These are phyloP conservation scores for Sporothrix luriei DNA, from an alignment of 2,329 filamentous ascomycete species.

Conservation along the genomic window DNA sequence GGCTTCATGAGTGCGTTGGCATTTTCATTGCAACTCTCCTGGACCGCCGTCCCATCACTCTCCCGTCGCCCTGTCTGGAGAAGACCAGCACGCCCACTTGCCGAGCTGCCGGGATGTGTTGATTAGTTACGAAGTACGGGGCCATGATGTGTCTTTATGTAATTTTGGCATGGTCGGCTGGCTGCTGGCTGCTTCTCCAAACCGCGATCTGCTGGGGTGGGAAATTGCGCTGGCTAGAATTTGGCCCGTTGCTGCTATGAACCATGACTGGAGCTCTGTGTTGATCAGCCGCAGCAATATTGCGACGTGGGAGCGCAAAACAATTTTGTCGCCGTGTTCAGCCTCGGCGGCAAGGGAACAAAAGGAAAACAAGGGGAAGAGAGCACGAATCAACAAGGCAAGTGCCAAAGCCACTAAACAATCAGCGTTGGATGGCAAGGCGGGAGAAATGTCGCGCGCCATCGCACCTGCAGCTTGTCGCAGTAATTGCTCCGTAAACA, in stretches of 20 bases:
- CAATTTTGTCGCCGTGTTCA: not conserved
- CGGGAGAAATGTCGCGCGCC: constrained; percentile 4
- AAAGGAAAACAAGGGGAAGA: not conserved
- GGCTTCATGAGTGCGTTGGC: not conserved
- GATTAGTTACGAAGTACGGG: constrained; percentile 18
- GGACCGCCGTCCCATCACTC: not conserved
- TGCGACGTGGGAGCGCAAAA: constrained; percentile 13
- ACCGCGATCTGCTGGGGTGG: constrained; percentile 13
- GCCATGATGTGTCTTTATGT: not conserved
- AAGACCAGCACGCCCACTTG: constrained; percentile 15
- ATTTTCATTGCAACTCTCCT: not conserved
- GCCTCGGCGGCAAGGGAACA: constrained; percentile 22
- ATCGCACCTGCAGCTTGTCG: not conserved
- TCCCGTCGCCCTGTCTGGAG: constrained; percentile 2
- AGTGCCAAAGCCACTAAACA: not conserved
- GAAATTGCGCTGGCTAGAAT: constrained; percentile 22
- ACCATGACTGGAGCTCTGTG: not conserved
- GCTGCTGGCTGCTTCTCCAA: not conserved
- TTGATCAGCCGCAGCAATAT: constrained; percentile 26
- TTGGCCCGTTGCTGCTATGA: not conserved
- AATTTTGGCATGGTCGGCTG: constrained; percentile 6
- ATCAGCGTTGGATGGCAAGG: constrained; percentile 1
- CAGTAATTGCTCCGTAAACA: not conserved
- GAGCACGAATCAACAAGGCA: not conserved
- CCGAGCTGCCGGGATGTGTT: constrained; percentile 20